Evolutionary conservation across 1,139 yeast genomes (phyloP), one percentile per base, ranked within the genome.

Genomic region (Debaryomyces subglobosus): DNA sequence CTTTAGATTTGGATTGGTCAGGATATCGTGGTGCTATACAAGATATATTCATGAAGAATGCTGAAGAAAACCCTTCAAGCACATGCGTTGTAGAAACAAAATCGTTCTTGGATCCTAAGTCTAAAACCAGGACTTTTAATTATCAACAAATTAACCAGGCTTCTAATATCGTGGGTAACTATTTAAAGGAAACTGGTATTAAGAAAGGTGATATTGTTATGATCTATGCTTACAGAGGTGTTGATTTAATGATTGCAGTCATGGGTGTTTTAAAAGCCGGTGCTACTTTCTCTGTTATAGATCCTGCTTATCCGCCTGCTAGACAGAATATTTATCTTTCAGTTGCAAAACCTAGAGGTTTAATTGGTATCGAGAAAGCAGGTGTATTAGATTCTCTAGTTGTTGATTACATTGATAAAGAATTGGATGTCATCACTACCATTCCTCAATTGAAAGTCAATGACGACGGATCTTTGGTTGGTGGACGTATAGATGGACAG

Each of bases 251-350:
- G 81, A 89, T 94, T 44, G 96, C 98, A 5, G 98, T 94, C 15
- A 86, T 94, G 90, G 99, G 98, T 67, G 96, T 90, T 33, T 79
- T 94, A 63, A 94, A 94, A 71, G 97, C 99, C 1, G 99, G 99
- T 57, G 99, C 97, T 15, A 92, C 99, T 0, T 94, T 94, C 65
- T 92, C 97, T 5, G 99, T 95, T 24, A 94, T 94, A 57, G 99
- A 94, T 64, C 99, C 99, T 5, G 98, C 99, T 2, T 94, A 94
- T 67, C 99, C 99, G 37, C 97, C 99, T 20, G 96, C 96, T 7
- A 84, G 99, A 69, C 99, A 94, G 68, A 94, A 89, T 58, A 84
- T 94, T 54, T 94, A 94, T 65, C 78, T 94, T 53, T 83, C 88
- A 33, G 99, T 94, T 12, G 98, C 99, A 36, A 85, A 87, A 66